Evolutionary conservation across 1,284 basidiomycete genomes (phyloP), one percentile per base, ranked within the genome.

Genomic region (Porodaedalea pini): DNA sequence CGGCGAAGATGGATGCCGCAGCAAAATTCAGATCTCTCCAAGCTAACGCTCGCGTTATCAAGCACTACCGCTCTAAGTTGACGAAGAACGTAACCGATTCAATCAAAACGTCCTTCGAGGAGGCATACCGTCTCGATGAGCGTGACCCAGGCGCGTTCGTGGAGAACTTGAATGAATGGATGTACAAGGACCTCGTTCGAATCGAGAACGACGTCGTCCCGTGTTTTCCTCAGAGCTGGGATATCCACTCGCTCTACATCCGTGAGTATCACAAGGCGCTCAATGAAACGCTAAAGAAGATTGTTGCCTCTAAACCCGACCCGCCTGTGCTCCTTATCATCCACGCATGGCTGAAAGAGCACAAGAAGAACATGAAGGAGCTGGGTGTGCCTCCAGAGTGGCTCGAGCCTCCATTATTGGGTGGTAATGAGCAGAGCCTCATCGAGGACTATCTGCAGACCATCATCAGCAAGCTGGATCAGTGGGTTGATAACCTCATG

Each of bases 401-500:
- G 62, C 76, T 96, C n/a, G 84, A 92, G 57, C 94, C 94, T 2
- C 86, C 94, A 0, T 77, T 99, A 32, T 78, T 99, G 15, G 95
- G 93, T 59, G 96, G 96, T 57, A 93, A 94, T 68, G 93, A 96
- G 67, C 92, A 98, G 69, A 78, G 78, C 43, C 84, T 99, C 56
- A 94, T 99, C 65, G 96, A 99, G 67, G 94, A 98, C 70, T 99
- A 99, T 72, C 85, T 98, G 52, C 84, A 86, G 63, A 80, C 98
- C 62, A 96, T 99, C 72, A 86, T 96, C 69, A 85, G 82, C 71
- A 98, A 98, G 73, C 87, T 99, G 59, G 95, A 98, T 73, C 95
- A 99, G 71, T 99, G 97, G 97, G 90, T 92, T 1, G 76, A 81
- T 54, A 99, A 97, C 70, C 79, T 98, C 56, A 96, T 98, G 89